Evolutionary conservation across 108 stramenopile species (phyloP).

Genomic region (Conticribra guillardii): DNA sequence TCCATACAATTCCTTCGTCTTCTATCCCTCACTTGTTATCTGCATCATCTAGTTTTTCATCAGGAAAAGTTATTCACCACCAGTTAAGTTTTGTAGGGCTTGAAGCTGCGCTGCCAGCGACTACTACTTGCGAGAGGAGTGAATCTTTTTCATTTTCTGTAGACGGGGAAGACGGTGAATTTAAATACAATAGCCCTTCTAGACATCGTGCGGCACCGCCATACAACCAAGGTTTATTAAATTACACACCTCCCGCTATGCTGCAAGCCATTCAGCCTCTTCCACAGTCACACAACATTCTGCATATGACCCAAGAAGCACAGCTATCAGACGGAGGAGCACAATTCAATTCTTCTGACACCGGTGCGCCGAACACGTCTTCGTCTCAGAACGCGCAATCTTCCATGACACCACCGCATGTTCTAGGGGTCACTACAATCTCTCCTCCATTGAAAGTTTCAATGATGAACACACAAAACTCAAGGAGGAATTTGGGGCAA

Average conservation of each 20-base stretch:
- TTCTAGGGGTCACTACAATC: not conserved
- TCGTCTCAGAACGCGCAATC: not conserved
- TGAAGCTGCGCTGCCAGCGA: constrained; percentile 14
- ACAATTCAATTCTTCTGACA: not conserved
- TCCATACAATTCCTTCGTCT: constrained; percentile 14
- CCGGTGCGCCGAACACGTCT: not conserved
- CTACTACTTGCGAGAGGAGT: constrained; percentile 1
- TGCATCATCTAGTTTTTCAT: constrained; percentile 7
- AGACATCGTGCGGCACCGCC: not conserved
- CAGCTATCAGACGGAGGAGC: not conserved
- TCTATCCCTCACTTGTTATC: constrained; percentile 34
- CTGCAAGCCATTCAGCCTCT: not conserved
- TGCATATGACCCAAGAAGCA: not conserved
- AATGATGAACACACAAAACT: not conserved
- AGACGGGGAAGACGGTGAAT: constrained; percentile 10
- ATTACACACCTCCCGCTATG: not conserved
- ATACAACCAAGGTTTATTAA: not conserved
- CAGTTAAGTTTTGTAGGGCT: constrained; percentile 14
- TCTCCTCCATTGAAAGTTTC: constrained; percentile 10
- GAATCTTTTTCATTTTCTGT: constrained; percentile 13
- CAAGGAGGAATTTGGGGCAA: not conserved
- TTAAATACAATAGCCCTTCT: not conserved
- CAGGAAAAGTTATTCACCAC: constrained; percentile 6
- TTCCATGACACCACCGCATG: constrained; percentile 4
- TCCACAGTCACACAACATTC: not conserved